These are phyloP conservation scores for Puccinia horiana DNA, from an alignment of 1,284 basidiomycete species.

Conservation along the genomic window DNA sequence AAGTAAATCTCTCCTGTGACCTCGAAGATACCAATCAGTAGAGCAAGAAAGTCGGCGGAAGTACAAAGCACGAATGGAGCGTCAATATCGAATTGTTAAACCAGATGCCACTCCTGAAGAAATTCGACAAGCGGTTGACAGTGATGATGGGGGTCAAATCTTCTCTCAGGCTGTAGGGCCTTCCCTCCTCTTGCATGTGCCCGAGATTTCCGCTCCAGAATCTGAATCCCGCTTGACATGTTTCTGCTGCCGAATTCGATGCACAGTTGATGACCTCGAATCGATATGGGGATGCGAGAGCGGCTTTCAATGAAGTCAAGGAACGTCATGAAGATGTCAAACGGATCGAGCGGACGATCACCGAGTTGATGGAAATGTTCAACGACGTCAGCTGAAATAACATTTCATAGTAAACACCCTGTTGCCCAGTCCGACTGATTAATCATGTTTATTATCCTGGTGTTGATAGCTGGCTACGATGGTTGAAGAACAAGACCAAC, in stretches of 20 bases:
- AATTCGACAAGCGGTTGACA: constrained; percentile 69
- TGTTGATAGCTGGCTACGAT: constrained; percentile 70
- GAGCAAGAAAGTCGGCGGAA: constrained; percentile 90
- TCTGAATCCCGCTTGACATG: not conserved
- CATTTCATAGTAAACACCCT: not conserved
- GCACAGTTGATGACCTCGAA: constrained; percentile 78
- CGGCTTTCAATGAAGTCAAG: constrained; percentile 85
- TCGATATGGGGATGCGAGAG: constrained; percentile 78
- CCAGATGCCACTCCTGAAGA: constrained; percentile 84
- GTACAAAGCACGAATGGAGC: constrained; percentile 90
- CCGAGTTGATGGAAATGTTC: constrained; percentile 84
- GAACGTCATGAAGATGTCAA: constrained; percentile 84
- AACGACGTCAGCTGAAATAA: constrained; percentile 70
- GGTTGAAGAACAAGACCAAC: constrained; percentile 63
- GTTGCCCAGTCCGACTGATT: not conserved
- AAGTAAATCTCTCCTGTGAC: not conserved
- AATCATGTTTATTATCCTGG: not conserved
- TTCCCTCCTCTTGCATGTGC: constrained; percentile 17
- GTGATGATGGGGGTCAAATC: constrained; percentile 74
- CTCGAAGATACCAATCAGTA: constrained; percentile 69
- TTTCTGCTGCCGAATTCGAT: constrained; percentile 13
- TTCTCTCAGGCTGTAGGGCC: constrained; percentile 79
- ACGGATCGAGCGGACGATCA: constrained; percentile 81
- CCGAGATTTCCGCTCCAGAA: not conserved
- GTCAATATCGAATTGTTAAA: constrained; percentile 97